Evolutionary conservation across 345 rosid species (phyloP), one percentile per base, ranked within the genome.

Genomic region (Abelmoschus esculentus): DNA sequence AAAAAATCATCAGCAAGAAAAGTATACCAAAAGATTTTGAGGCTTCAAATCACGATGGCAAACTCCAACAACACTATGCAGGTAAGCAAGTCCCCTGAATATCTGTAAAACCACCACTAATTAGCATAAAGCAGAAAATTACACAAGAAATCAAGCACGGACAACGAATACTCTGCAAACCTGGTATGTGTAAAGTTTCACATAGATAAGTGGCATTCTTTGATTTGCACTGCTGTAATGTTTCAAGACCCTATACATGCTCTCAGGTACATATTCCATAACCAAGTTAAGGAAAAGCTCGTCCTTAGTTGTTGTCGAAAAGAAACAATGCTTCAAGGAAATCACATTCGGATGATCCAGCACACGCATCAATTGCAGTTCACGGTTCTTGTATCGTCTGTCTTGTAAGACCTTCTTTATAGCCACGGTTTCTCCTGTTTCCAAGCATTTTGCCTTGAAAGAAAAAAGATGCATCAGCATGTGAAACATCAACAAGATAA

Each of bases 41-140:
- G 97, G 97, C 86, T 91, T 91, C 75, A 91, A 77, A 79, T 91
- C 97, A 70, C 97, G 80, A 54, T 91, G 97, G 72, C 97, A 91
- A 72, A 91, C 92, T 59, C 91, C 87, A 81, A 92, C 84, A 73
- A 85, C 96, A 68, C 82, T 77, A 61, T 91, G 97, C 67, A 87
- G 87, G 57, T 91, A 91, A 0, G 96, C 97, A 76, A 91, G 83
- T 32, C 97, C 97, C 36, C 92, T 82, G 73, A 91, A 87, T 60
- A 91, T 91, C 97, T 91, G 80, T 3, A 57, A 78, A 12, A 34
- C 1, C 12, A 1, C 61, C n/a, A 29, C 70, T 15, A 18, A 64
- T 73, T 72, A 78, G 44, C 36, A 49, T 9, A 31, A 49, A 14
- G 42, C 34, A 71, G 34, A 8, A 46, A 0, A 61, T 19, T 47